A percentile compares a stretch with the other conserved stretches of the same genome.
phyloP scores from a whole-genome alignment of 257 asterid genomes.

The Datura wrightii region DNA sequence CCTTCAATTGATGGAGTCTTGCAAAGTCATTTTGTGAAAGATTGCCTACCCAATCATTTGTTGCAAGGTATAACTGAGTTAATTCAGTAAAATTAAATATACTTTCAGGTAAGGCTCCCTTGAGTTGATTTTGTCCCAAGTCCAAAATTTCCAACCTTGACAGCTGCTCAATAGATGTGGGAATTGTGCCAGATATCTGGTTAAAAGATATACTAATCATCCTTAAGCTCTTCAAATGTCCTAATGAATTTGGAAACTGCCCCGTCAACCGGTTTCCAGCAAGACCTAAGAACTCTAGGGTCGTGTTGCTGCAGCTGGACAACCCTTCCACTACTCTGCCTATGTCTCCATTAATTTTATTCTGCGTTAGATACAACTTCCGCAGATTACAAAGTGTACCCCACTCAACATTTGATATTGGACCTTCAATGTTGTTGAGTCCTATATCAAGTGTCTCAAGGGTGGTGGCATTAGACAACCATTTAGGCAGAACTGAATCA shows the following conservation, averaged over 20 bases:
- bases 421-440: conserved; percentile 22
- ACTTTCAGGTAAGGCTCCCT: conserved; percentile 29
- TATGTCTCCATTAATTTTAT: conserved; percentile 12
- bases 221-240: conserved; percentile 19
- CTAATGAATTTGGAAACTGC: conserved; percentile 28
- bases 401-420: conserved; percentile 20
- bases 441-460: conserved; percentile 33
- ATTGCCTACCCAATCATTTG: conserved; percentile 33
- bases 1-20: conserved; percentile 36
- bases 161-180: conserved; percentile 29
- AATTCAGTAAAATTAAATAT: conserved; percentile 15
- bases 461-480: conserved; percentile 36
- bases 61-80: neutral
- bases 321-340: neutral
- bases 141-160: conserved; percentile 1
- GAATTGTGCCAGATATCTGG: conserved; percentile 29
- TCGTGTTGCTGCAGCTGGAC: neutral
- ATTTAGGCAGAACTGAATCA: conserved; percentile 31
- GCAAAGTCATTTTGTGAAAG: conserved; percentile 36
- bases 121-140: conserved; percentile 11
- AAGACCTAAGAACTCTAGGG: conserved; percentile 28
- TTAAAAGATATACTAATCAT: neutral
- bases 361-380: neutral
- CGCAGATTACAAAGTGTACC: neutral
- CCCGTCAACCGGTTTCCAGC: conserved; percentile 20